Base-by-base conservation (phyloP, 257 asterid genomes). In the Henckelia pumila region DNA sequence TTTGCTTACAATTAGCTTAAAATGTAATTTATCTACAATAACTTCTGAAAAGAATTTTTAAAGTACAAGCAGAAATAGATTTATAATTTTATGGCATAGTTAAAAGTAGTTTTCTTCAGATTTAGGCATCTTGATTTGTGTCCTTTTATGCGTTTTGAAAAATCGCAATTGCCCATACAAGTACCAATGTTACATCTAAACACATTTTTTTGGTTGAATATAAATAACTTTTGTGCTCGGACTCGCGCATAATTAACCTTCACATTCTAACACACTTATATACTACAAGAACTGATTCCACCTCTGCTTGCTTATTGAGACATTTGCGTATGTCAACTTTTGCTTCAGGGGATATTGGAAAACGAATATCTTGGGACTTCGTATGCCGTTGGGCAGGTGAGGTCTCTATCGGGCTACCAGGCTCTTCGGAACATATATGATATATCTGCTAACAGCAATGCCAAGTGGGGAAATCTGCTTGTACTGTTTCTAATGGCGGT, bases 311-410 rank as follows among this genome's bases (percentile, higher is more conserved):
- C 37, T 14, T 40, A 35, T 55, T 23, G 2, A 30, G 17, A 37
- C 61, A 22, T 24, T 50, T 60, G 50, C 8, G 35, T 22, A 35
- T 35, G 53, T 14, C 26, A 6, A 0, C 8, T 53, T 56, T 74
- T 20, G 69, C 37, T 80, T 65, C 85, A 94, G 99, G 99, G 99
- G 50, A 76, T 94, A 6, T 68, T 94, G 92, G 99, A 94, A 86
- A 94, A 94, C 17, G 99, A 94, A 87, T 94, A 81, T 71, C 52
- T 76, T 0, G 96, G 89, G 37, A 79, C 89, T 16, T 84, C 96
- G 1, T 94, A 80, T 64, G 93, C 96, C 0, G 95, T 88, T 29
- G 99, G 99, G 81, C 86, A 88, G 73, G 99, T 85, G 20, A 82
- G 97, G 78, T 80, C 89, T 20, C 78, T 94, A 68, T 73, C 98